Conservation (phyloP, 768 basidiomycete species). For the Lentinula aciculospora region DNA sequence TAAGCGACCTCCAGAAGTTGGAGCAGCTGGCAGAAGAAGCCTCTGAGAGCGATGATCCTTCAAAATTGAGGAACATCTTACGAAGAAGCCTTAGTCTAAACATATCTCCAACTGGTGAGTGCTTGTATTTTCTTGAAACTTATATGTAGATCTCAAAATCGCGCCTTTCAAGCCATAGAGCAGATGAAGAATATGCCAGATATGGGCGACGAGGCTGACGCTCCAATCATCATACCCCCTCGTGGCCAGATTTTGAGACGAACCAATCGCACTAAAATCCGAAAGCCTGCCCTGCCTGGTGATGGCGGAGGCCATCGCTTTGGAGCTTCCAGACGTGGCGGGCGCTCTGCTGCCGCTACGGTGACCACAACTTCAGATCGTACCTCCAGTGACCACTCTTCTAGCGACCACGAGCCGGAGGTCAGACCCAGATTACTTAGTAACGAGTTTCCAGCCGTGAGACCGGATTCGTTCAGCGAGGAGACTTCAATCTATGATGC, state of each 20-base stretch:
- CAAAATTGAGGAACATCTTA: slow-evolving; percentile 70
- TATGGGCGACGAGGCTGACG: slow-evolving; percentile 75
- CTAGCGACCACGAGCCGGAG: slow-evolving; percentile 62
- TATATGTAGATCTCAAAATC: slow-evolving; percentile 8
- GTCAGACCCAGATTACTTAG: slow-evolving; percentile 36
- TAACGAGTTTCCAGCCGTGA: slow-evolving; percentile 34
- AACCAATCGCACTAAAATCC: slow-evolving; percentile 91
- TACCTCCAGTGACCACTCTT: slow-evolving; percentile 66
- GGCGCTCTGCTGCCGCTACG: slow-evolving; percentile 14
- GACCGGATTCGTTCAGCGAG: slow-evolving; percentile 77
- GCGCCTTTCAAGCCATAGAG: slow-evolving; percentile 45
- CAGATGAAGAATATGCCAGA: slow-evolving; percentile 64
- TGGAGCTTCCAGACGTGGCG: slow-evolving; percentile 38
- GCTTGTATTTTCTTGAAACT: slow-evolving; percentile 16
- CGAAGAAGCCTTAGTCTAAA: slow-evolving; percentile 87
- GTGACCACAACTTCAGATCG: slow-evolving; percentile 38
- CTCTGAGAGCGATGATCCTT: slow-evolving; percentile 74
- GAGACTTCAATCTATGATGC: slow-evolving; percentile 82
- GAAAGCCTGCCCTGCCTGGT: slow-evolving; percentile 71
- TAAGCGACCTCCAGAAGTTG: slow-evolving; percentile 89
- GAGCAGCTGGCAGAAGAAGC: slow-evolving; percentile 93
- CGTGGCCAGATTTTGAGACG: slow-evolving; percentile 89
- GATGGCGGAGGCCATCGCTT: slow-evolving; percentile 86
- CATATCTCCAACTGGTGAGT: slow-evolving; percentile 78
- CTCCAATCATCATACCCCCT: slow-evolving; percentile 86